Evolutionary conservation across 345 rosid species (phyloP), one percentile per base, ranked within the genome.

Genomic region (Firmiana major): DNA sequence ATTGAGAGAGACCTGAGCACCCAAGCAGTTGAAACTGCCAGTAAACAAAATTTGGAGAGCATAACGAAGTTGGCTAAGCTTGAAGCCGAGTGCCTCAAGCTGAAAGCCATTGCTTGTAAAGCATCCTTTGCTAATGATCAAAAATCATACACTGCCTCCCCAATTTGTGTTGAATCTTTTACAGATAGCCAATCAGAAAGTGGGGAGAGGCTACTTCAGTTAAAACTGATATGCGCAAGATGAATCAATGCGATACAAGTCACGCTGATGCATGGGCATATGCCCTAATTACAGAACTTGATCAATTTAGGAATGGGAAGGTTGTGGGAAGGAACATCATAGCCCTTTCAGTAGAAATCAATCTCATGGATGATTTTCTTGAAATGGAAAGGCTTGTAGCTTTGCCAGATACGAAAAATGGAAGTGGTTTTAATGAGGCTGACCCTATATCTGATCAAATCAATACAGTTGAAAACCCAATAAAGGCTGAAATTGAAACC

Each of bases 361-460:
- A 88, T 85, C 90, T 96, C 80, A 90, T 96, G 99, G 98, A 93
- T 84, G 99, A 95, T 81, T 95, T 95, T 85, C 92, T 95, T 21
- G 99, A 95, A 86, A 93, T 95, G 97, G 94, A 93, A 77, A 91
- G 86, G 85, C 90, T 94, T 1, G 98, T 91, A 26, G 88, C 92
- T 54, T 67, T 76, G 69, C 91, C 88, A 0, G 86, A 79, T 36
- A 81, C 86, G 72, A 88, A 82, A 82, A 82, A 77, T 19, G 85
- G 78, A 76, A 83, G 79, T 71, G 74, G 86, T 73, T 73, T 66
- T 57, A 40, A 43, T 22, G 89, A 84, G 78, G 68, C 48, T 22
- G 87, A 54, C 64, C 70, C 77, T 48, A 64, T 51, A 49, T 42
- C 86, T 24, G 81, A 85, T 62, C 85, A 80, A 80, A 13, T 74